These are phyloP conservation scores for Xylaria sp. DNA, from an alignment of 2,329 filamentous ascomycete genomes.

Conservation along the genomic window DNA sequence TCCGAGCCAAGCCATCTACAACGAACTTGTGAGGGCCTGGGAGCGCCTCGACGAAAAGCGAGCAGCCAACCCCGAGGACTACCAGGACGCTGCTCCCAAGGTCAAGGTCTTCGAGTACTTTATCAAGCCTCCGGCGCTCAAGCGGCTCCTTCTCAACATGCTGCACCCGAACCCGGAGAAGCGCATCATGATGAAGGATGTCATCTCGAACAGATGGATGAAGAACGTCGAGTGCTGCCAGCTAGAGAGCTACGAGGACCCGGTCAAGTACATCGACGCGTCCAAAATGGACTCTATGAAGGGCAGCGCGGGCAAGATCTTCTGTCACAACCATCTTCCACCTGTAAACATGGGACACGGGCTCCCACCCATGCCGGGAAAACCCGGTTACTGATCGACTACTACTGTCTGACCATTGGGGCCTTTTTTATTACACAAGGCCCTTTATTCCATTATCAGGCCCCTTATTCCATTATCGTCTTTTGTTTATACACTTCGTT, in stretches of 20 bases:
- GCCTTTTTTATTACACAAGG: background rate
- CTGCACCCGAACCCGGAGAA: conserved; percentile 75
- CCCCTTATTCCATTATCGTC: background rate
- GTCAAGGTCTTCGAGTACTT: conserved; percentile 65
- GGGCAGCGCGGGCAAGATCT: conserved; percentile 53
- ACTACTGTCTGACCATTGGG: background rate
- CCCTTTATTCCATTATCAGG: too few relatives aligned
- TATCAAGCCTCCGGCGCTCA: conserved; percentile 68
- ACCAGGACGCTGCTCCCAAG: conserved; percentile 67
- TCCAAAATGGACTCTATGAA: conserved; percentile 55
- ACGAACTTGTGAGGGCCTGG: conserved; percentile 68
- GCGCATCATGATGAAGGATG: conserved; percentile 70
- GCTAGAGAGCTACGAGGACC: conserved; percentile 67
- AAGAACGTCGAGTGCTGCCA: conserved; percentile 80
- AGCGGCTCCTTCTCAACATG: conserved; percentile 77
- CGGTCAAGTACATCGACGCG: conserved; percentile 62
- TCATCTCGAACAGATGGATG: conserved; percentile 72
- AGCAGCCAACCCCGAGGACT: conserved; percentile 35
- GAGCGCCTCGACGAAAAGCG: conserved; percentile 65
- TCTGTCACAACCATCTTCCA: conserved; percentile 61
- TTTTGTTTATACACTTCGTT: background rate
- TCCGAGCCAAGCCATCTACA: conserved; percentile 59
- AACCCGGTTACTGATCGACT: conserved; percentile 52
- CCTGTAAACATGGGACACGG: conserved; percentile 49
- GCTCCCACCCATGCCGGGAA: conserved; percentile 59